phyloP scores from a whole-genome alignment of 2,329 filamentous ascomycete species.

The Orbilia ellipsospora region DNA sequence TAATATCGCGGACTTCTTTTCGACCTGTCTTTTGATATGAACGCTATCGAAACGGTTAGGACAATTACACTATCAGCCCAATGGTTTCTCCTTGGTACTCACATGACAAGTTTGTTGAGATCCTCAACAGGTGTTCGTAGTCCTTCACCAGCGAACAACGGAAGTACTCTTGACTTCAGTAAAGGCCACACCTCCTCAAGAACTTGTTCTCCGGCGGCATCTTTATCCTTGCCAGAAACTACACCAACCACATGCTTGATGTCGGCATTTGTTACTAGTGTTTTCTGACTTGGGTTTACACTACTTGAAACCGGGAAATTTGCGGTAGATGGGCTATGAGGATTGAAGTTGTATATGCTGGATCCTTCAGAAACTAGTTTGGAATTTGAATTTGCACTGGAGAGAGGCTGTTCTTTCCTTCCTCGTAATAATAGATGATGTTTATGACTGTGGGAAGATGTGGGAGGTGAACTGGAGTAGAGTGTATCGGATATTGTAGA shows the following conservation, averaged over 20 bases:
- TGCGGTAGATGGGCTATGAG: constrained; percentile 66
- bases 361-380: constrained; percentile 55
- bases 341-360: constrained; percentile 56
- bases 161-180: constrained; percentile 78
- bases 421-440: constrained; percentile 74
- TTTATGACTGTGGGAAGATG: constrained; percentile 63
- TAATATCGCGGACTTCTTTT: constrained; percentile 75
- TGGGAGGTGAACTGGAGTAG: constrained; percentile 59
- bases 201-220: constrained; percentile 66
- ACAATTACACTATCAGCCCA: neutral
- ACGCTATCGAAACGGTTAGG: constrained; percentile 63
- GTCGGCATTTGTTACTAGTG: constrained; percentile 77
- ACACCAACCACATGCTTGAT: constrained; percentile 80
- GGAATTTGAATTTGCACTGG: constrained; percentile 53
- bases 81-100: constrained; percentile 54
- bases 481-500: constrained; percentile 62
- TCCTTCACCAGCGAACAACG: constrained; percentile 84
- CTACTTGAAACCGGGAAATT: constrained; percentile 64
- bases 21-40: constrained; percentile 81
- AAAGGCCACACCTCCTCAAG: constrained; percentile 85
- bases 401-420: constrained; percentile 65
- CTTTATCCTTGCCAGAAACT: constrained; percentile 82
- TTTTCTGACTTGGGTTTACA: constrained; percentile 62
- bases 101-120: constrained; percentile 80
- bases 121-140: constrained; percentile 83